phyloP scores from a whole-genome alignment of 176 grass and related monocot species.

The Carex cristatella region DNA sequence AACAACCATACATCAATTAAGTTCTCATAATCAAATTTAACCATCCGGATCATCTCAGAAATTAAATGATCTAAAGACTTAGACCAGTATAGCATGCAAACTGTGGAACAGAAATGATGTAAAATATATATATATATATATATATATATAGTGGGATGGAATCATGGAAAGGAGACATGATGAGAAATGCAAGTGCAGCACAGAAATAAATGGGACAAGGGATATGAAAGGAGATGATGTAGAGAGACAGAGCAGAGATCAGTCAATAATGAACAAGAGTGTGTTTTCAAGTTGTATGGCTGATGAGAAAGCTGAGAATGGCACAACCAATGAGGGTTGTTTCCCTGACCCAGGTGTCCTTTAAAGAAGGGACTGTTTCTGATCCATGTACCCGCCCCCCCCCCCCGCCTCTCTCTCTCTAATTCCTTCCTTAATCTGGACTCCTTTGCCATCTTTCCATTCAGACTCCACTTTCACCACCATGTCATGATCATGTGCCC shows the following conservation, averaged over 20 bases:
- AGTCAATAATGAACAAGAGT: slow-evolving; percentile 2
- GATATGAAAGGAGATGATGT: not conserved
- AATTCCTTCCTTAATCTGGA: not conserved
- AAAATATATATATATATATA: too few species aligned
- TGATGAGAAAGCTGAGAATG: not conserved
- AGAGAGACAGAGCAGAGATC: slow-evolving; percentile 13
- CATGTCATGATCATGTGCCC: slow-evolving; percentile 5
- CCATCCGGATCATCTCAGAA: not conserved
- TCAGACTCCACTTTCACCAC: slow-evolving; percentile 7
- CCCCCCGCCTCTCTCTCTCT: too few species aligned
- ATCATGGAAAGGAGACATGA: not conserved
- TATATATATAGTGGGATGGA: not conserved
- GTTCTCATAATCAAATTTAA: not conserved
- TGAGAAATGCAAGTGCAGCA: slow-evolving; percentile 20
- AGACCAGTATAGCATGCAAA: not conserved
- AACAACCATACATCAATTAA: not conserved
- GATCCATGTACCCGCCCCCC: not conserved
- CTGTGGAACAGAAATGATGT: not conserved
- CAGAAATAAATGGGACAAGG: slow-evolving; percentile 6
- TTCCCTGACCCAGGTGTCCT: slow-evolving; percentile 26
- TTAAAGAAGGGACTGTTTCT: slow-evolving; percentile 28
- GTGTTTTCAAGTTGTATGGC: not conserved
- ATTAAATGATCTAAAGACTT: not conserved
- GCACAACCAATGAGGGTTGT: not conserved
- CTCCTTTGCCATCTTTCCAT: not conserved